Evolutionary conservation across 352 stramenopile genomes (phyloP).

Genomic region (Phytophthora megakarya): DNA sequence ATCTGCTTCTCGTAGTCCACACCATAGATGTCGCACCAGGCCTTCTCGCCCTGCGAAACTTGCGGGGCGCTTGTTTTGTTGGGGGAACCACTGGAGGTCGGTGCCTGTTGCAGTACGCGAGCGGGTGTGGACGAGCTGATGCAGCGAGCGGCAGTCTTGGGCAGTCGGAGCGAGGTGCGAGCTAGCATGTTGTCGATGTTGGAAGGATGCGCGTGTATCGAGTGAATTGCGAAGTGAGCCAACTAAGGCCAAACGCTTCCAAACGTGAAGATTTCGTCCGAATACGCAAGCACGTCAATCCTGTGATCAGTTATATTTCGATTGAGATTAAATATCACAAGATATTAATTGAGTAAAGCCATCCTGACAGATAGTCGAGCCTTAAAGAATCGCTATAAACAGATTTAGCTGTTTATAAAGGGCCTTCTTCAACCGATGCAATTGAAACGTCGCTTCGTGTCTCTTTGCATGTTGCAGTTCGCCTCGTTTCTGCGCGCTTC

Average conservation of each 20-base stretch:
- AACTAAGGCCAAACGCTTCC: constrained; percentile 1
- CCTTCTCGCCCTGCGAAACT: constrained; percentile 59
- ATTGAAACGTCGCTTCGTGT: constrained; percentile 40
- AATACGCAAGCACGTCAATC: constrained; percentile 16
- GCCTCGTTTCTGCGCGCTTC: constrained; percentile 8
- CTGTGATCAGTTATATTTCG: neutral
- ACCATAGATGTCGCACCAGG: constrained; percentile 79
- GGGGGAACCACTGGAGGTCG: constrained; percentile 11
- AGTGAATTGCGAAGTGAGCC: constrained; percentile 38
- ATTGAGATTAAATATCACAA: neutral
- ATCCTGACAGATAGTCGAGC: neutral
- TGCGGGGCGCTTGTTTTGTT: constrained; percentile 24
- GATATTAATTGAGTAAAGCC: neutral
- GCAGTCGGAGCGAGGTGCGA: constrained; percentile 32
- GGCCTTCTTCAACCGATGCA: neutral
- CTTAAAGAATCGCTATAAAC: neutral
- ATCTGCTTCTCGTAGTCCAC: constrained; percentile 78
- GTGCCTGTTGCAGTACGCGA: constrained; percentile 46
- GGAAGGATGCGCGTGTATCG: neutral
- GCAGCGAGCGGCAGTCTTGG: constrained; percentile 31
- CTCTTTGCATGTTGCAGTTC: constrained; percentile 52
- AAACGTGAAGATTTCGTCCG: constrained; percentile 18
- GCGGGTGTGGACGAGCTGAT: constrained; percentile 39
- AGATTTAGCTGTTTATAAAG: neutral
- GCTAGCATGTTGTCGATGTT: constrained; percentile 34